These are phyloP conservation scores for Aspergillus sp. DNA, from an alignment of 2,329 filamentous ascomycete species.

Conservation along the genomic window DNA sequence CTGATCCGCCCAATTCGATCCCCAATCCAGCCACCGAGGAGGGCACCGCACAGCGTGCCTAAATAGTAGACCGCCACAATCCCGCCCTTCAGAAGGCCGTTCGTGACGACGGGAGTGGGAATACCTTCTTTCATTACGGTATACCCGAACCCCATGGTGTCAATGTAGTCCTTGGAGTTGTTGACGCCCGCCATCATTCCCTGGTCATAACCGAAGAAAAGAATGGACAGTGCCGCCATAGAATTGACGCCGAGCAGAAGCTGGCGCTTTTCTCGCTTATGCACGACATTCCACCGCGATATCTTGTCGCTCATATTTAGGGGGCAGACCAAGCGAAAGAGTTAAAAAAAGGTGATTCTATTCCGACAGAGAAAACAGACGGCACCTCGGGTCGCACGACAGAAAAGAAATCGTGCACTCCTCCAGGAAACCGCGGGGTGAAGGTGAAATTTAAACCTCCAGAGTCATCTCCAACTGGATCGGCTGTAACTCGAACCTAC, in stretches of 20 bases:
- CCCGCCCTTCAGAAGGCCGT: constrained; percentile 53
- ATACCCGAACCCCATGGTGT: constrained; percentile 57
- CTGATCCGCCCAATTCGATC: constrained; percentile 54
- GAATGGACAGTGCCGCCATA: constrained; percentile 55
- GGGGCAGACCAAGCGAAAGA: neutral
- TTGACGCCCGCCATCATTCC: constrained; percentile 56
- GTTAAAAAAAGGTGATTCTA: constrained; percentile 2
- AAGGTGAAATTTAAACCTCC: neutral
- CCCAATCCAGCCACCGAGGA: constrained; percentile 55
- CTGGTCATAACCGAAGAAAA: constrained; percentile 57
- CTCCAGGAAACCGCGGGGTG: neutral
- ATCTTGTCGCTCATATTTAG: constrained; percentile 33
- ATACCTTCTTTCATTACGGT: constrained; percentile 38
- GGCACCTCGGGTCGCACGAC: too few species aligned
- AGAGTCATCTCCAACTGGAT: neutral
- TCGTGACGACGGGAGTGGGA: constrained; percentile 45
- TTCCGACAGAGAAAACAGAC: too few species aligned
- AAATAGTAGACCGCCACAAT: constrained; percentile 53
- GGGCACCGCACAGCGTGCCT: constrained; percentile 54
- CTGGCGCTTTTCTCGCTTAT: constrained; percentile 45
- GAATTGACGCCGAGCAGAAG: constrained; percentile 55
- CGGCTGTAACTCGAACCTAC: too few species aligned
- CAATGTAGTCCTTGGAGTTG: constrained; percentile 54
- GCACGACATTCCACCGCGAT: constrained; percentile 40
- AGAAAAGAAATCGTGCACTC: neutral